phyloP scores from a whole-genome alignment of 441 rosid species.

The Pelargonium myrrhifolium region DNA sequence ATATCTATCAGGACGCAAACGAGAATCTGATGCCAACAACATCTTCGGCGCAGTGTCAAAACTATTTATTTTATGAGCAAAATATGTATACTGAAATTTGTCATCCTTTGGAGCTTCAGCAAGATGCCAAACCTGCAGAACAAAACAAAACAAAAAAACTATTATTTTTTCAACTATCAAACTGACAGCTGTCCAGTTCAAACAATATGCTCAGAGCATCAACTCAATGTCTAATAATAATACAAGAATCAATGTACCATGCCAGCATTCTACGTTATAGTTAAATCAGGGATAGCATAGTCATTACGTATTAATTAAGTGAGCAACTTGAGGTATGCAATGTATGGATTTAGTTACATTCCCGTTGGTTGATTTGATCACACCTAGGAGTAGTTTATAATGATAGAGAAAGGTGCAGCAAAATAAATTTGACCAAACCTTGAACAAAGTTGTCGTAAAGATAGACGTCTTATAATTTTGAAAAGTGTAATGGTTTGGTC shows the following conservation, averaged over 20 bases:
- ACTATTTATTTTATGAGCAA: conserved; percentile 89
- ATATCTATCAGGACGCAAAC: conserved; percentile 86
- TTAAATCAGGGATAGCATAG: neutral
- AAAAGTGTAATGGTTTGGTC: neutral
- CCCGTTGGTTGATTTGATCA: too few species aligned
- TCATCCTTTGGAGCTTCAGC: conserved; percentile 75
- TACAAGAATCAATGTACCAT: neutral
- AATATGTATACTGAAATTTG: conserved; percentile 75
- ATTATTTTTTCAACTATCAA: neutral
- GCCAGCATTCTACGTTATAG: neutral
- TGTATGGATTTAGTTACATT: too few species aligned
- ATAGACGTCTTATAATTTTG: neutral
- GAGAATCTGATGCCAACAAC: conserved; percentile 85
- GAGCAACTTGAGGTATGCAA: too few species aligned
- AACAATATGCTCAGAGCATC: neutral
- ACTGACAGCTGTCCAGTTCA: neutral
- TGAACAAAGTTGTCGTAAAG: neutral
- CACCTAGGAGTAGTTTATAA: too few species aligned
- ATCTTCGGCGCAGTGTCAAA: conserved; percentile 85
- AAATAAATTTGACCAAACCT: too few species aligned
- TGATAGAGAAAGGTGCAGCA: too few species aligned
- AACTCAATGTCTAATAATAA: neutral
- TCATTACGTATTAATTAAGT: too few species aligned
- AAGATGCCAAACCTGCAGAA: conserved; percentile 69
- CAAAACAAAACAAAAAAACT: neutral